Conservation (phyloP, 1,139 yeast genomes). For the Geotrichum restrictum region DNA sequence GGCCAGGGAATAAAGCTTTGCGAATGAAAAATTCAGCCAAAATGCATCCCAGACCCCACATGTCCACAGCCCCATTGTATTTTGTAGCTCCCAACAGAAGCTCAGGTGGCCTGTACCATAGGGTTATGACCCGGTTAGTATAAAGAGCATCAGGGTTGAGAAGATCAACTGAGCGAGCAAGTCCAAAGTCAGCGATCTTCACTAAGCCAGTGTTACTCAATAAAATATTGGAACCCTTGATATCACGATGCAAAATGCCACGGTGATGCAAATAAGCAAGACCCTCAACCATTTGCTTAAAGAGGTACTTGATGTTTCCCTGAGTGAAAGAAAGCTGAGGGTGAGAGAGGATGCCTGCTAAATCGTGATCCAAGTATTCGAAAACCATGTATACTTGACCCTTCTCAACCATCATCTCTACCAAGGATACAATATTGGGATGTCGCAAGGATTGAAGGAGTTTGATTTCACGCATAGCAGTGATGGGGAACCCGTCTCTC, state of each 20-base stretch:
- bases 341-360: conserved; percentile 81
- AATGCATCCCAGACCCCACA: conserved; percentile 96
- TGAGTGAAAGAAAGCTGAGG: conserved; percentile 60
- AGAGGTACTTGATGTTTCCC: conserved; percentile 71
- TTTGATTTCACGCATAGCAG: conserved; percentile 89
- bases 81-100: conserved; percentile 82
- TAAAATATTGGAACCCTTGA: conserved; percentile 87
- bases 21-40: conserved; percentile 75
- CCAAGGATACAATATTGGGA: conserved; percentile 69
- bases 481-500: conserved; percentile 92
- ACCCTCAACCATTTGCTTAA: conserved; percentile 75
- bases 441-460: conserved; percentile 84
- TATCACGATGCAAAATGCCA: conserved; percentile 84
- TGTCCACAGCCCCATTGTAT: conserved; percentile 86
- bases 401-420: conserved; percentile 85
- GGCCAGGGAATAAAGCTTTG: conserved; percentile 78
- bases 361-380: conserved; percentile 90
- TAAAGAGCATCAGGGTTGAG: conserved; percentile 44
- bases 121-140: conserved; percentile 89
- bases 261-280: conserved; percentile 74
- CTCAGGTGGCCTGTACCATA: conserved; percentile 98
- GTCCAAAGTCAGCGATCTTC: conserved; percentile 90
- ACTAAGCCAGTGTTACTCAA: conserved; percentile 67
- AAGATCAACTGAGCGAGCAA: conserved; percentile 56
- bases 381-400: conserved; percentile 83